Evolutionary conservation across 257 asterid genomes (phyloP).

Genomic region (Fraxinus cuspidata): DNA sequence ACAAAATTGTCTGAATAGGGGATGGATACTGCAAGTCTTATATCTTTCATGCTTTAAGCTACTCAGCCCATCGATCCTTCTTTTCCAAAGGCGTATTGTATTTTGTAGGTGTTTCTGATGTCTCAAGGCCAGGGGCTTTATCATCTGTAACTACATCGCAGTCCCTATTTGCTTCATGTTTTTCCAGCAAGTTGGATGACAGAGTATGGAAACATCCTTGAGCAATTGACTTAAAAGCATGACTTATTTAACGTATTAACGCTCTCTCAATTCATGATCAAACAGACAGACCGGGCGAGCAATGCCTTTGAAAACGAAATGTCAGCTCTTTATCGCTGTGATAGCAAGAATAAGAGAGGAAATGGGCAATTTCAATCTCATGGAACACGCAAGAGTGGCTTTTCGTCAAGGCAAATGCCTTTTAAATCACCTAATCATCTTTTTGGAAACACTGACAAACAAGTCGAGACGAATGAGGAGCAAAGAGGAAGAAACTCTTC

Average conservation of each 20-base stretch:
- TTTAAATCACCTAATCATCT: constrained; percentile 46
- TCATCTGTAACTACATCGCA: constrained; percentile 29
- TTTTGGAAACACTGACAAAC: constrained; percentile 37
- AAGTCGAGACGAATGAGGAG: constrained; percentile 34
- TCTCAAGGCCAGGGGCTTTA: constrained; percentile 35
- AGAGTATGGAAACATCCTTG: constrained; percentile 36
- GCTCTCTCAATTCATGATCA: constrained; percentile 25
- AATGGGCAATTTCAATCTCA: constrained; percentile 26
- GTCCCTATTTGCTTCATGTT: constrained; percentile 39
- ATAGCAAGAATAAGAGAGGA: constrained; percentile 30
- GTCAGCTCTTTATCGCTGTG: constrained; percentile 35
- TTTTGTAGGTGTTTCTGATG: constrained; percentile 47
- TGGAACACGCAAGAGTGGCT: constrained; percentile 31
- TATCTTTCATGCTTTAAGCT: background rate
- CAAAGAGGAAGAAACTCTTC: constrained; percentile 32
- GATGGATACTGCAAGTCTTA: background rate
- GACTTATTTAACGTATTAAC: constrained; percentile 26
- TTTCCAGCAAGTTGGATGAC: constrained; percentile 45
- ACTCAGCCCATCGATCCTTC: background rate
- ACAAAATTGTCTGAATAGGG: background rate
- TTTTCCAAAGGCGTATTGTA: constrained; percentile 18
- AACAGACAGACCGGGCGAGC: constrained; percentile 40
- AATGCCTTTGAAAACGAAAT: constrained; percentile 46
- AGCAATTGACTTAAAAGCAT: constrained; percentile 27
- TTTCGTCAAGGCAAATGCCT: constrained; percentile 48